These are phyloP conservation scores for Diaporthe sp. DNA, from an alignment of 2,329 filamentous ascomycete species.

Conservation along the genomic window DNA sequence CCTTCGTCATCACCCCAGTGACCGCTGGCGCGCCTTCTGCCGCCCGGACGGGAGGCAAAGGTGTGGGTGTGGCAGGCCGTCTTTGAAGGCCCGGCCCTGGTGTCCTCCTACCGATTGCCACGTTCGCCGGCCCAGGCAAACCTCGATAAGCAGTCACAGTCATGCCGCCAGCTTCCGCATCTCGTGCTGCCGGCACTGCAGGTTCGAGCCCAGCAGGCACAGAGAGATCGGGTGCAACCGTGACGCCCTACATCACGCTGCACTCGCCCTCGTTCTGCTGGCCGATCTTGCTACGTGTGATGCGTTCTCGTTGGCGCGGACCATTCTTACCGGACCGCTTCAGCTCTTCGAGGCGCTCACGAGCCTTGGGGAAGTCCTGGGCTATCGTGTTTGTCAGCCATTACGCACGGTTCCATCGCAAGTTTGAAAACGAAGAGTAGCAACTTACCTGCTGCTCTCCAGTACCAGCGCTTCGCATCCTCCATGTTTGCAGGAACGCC, in stretches of 20 bases:
- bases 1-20: conserved; percentile 1
- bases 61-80: conserved; percentile 31
- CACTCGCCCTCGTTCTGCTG: conserved; percentile 93
- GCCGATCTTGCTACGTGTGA: conserved; percentile 85
- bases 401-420: conserved; percentile 1
- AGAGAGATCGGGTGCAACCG: conserved; percentile 16
- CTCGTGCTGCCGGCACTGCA: conserved; percentile 10
- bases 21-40: conserved; percentile 9
- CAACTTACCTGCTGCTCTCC: conserved; percentile 91
- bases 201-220: conserved; percentile 13
- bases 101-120: conserved; percentile 21
- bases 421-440: conserved; percentile 52
- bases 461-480: conserved; percentile 98
- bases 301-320: conserved; percentile 81
- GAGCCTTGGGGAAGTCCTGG: conserved; percentile 94
- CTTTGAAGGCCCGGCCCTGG: conserved; percentile 22
- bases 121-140: not conserved
- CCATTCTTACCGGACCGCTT: conserved; percentile 82
- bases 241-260: conserved; percentile 75
- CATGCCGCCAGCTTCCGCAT: conserved; percentile 12
- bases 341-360: conserved; percentile 92
- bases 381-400: conserved; percentile 66
- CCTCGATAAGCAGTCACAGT: conserved; percentile 31
- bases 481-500: conserved; percentile 88
- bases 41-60: not conserved